A percentile compares a stretch with the other conserved stretches of the same genome.
Conservation (phyloP, 139 green algal species). For the Deuterostichococcus epilithicus region DNA sequence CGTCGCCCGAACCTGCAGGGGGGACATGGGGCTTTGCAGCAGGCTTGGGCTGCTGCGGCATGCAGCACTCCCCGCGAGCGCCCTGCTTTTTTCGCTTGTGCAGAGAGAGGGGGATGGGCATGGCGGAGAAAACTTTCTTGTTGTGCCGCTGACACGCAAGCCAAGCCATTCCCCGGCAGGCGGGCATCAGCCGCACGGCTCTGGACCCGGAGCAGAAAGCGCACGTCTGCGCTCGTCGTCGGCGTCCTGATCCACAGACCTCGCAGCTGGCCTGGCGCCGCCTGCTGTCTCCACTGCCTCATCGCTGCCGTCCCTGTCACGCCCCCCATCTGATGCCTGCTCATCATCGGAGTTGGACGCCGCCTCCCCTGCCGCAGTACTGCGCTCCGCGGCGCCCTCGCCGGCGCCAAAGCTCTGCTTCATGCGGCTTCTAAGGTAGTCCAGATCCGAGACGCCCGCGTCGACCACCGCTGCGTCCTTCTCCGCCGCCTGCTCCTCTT, state of each 20-base stretch:
- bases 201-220: not conserved
- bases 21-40: no score
- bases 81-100: no score
- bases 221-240: not conserved
- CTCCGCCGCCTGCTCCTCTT: not conserved
- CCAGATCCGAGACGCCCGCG: conserved; percentile 73
- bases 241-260: not conserved
- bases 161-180: no score
- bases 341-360: conserved; percentile 15
- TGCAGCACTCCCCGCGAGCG: no score
- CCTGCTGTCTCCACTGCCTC: conserved; percentile 5
- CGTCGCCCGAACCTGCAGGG: no score
- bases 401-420: conserved; percentile 40
- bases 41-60: no score
- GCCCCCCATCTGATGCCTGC: not conserved
- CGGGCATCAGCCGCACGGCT: no score
- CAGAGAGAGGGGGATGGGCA: no score
- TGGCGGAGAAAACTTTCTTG: no score
- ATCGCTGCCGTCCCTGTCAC: conserved; percentile 4
- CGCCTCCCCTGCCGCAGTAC: not conserved
- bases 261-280: conserved; percentile 5
- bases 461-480: conserved; percentile 37
- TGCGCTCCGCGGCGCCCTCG: conserved; percentile 33
- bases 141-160: no score
- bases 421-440: conserved; percentile 81